phyloP scores from a whole-genome alignment of 352 stramenopile species.

The Thalassiosira exigua region DNA sequence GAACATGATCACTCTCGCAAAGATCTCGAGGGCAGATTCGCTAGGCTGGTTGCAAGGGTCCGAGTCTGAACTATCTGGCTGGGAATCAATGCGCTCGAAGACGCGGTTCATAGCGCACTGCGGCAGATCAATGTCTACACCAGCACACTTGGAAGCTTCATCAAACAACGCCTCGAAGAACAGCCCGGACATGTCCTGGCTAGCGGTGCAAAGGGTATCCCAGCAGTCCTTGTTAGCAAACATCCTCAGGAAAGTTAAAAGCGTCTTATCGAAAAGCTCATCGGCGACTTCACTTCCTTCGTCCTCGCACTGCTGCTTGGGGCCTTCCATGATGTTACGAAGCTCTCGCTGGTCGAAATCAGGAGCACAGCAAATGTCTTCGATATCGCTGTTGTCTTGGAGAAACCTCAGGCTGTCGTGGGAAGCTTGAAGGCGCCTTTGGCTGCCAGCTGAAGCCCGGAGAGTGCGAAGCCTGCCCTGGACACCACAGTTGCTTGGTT shows the following conservation, averaged over 20 bases:
- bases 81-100: background rate
- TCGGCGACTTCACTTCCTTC: constrained; percentile 10
- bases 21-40: constrained; percentile 15
- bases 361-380: constrained; percentile 18
- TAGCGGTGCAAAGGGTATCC: constrained; percentile 36
- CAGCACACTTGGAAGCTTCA: constrained; percentile 34
- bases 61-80: background rate
- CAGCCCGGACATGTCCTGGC: constrained; percentile 13
- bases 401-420: background rate
- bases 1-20: constrained; percentile 19
- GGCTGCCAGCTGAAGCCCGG: background rate
- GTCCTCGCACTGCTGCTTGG: constrained; percentile 36
- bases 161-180: constrained; percentile 39
- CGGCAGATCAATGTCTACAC: constrained; percentile 19
- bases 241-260: constrained; percentile 24
- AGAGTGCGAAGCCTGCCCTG: background rate
- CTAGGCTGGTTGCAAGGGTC: constrained; percentile 25
- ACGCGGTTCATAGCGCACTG: constrained; percentile 21
- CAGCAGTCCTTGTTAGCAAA: constrained; percentile 39
- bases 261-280: constrained; percentile 24
- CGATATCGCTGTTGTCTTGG: background rate
- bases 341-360: constrained; percentile 20
- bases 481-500: background rate
- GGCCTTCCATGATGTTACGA: constrained; percentile 9
- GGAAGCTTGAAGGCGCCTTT: constrained; percentile 17